phyloP scores from a whole-genome alignment of 1,139 yeast genomes.

The Hansenula sp. region DNA sequence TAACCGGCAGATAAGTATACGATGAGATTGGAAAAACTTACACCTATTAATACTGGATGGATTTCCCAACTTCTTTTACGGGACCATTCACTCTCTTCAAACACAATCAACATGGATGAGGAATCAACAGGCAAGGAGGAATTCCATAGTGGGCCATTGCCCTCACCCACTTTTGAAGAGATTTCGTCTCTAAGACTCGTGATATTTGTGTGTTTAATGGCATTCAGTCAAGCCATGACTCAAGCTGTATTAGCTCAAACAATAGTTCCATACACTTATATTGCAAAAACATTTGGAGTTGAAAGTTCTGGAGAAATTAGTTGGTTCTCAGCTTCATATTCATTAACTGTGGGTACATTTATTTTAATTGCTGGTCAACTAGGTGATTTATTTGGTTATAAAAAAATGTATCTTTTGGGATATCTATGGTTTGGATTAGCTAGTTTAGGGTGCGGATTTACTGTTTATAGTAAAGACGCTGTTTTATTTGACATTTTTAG shows the following conservation, averaged over 20 bases:
- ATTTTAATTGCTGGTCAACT: conserved; percentile 56
- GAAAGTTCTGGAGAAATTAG: conserved; percentile 39
- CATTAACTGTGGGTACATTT: conserved; percentile 59
- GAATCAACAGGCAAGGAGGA: too few relatives aligned
- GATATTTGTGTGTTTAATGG: conserved; percentile 28
- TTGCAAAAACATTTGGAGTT: conserved; percentile 36
- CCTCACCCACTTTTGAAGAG: conserved; percentile 2
- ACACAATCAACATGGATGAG: too few relatives aligned
- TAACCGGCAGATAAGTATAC: too few relatives aligned
- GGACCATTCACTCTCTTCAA: too few relatives aligned
- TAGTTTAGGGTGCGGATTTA: conserved; percentile 48
- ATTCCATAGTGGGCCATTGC: too few relatives aligned
- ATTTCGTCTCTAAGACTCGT: background rate
- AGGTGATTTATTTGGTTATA: conserved; percentile 64
- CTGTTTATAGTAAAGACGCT: conserved; percentile 36
- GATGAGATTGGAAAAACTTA: too few relatives aligned
- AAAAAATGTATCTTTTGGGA: conserved; percentile 42
- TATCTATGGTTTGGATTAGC: conserved; percentile 43
- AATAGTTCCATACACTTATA: conserved; percentile 32
- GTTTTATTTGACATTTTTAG: conserved; percentile 48
- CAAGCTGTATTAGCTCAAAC: conserved; percentile 48
- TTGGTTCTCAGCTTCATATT: conserved; percentile 59
- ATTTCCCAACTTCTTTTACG: too few relatives aligned
- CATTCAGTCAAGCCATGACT: conserved; percentile 43
- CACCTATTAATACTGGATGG: too few relatives aligned